Evolutionary conservation across 2,329 filamentous ascomycete species (phyloP).

Genomic region (Cladosporium sp.): DNA sequence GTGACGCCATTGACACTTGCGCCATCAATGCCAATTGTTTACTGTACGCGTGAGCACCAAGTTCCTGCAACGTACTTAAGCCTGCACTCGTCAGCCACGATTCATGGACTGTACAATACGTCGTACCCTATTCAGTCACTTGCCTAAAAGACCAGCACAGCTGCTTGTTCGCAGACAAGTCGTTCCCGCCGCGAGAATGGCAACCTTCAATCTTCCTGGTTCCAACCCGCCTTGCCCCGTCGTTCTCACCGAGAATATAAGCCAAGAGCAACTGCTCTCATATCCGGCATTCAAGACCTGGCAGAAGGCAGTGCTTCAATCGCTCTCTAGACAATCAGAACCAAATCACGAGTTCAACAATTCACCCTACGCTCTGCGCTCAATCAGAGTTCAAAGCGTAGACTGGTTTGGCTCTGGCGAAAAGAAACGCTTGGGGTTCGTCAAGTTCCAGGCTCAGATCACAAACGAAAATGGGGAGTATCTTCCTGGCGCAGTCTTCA

Average conservation of each 20-base stretch:
- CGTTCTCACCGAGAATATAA: slow-evolving; percentile 38
- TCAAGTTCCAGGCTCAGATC: slow-evolving; percentile 51
- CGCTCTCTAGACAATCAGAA: slow-evolving; percentile 42
- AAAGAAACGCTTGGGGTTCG: slow-evolving; percentile 44
- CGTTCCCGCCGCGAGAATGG: slow-evolving; percentile 27
- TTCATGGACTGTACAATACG: no score
- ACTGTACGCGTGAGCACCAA: no score
- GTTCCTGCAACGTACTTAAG: no score
- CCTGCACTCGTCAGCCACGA: background rate
- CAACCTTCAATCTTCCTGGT: slow-evolving; percentile 36
- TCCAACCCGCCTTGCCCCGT: slow-evolving; percentile 34
- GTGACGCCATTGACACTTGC: no score
- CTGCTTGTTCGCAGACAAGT: background rate
- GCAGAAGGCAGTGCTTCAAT: slow-evolving; percentile 45
- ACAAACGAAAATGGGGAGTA: slow-evolving; percentile 46
- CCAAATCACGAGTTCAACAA: slow-evolving; percentile 45
- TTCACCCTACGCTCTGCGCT: slow-evolving; percentile 45
- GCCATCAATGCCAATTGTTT: no score
- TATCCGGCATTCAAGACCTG: slow-evolving; percentile 53
- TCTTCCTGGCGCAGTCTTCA: slow-evolving; percentile 51
- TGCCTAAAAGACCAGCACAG: no score
- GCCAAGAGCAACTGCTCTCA: slow-evolving; percentile 38
- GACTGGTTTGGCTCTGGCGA: slow-evolving; percentile 44
- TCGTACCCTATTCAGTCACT: no score
- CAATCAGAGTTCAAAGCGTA: slow-evolving; percentile 49